Evolutionary conservation across 1,284 basidiomycete genomes (phyloP).

Genomic region (Trametes pubescens): DNA sequence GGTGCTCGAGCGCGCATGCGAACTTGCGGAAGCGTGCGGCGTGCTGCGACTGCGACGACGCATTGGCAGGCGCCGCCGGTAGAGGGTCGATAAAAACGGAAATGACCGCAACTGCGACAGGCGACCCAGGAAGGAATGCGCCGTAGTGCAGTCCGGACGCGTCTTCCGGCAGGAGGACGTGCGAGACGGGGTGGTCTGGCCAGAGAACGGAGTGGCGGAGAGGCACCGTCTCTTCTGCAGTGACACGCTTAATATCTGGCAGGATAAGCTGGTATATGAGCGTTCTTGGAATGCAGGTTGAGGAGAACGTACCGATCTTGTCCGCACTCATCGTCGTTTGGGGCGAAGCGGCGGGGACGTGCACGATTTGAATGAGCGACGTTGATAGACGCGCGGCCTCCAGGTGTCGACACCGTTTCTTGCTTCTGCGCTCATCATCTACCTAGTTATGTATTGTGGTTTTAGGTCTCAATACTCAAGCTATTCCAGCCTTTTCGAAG

Average conservation of each 20-base stretch:
- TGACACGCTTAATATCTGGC: conserved; percentile 41
- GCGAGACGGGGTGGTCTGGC: conserved; percentile 57
- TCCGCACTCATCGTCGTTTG: not conserved
- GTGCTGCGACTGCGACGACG: conserved; percentile 7
- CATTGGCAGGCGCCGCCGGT: conserved; percentile 37
- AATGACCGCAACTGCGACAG: conserved; percentile 55
- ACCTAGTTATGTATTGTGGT: no score
- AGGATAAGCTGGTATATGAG: not conserved
- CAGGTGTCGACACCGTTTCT: no score
- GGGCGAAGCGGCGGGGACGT: not conserved
- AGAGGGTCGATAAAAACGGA: conserved; percentile 60
- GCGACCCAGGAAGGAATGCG: conserved; percentile 50
- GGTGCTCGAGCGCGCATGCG: conserved; percentile 57
- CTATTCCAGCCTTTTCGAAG: no score
- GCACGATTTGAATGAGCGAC: not conserved
- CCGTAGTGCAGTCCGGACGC: conserved; percentile 59
- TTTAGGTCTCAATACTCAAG: no score
- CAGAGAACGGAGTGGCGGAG: conserved; percentile 67
- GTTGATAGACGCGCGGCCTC: no score
- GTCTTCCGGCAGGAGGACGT: conserved; percentile 63
- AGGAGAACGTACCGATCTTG: not conserved
- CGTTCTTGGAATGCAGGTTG: no score
- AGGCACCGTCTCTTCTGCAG: conserved; percentile 52
- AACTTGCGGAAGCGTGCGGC: conserved; percentile 68
- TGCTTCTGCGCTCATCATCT: no score